Base-by-base conservation (phyloP, 306 rosid species). In the Glycine soja region DNA sequence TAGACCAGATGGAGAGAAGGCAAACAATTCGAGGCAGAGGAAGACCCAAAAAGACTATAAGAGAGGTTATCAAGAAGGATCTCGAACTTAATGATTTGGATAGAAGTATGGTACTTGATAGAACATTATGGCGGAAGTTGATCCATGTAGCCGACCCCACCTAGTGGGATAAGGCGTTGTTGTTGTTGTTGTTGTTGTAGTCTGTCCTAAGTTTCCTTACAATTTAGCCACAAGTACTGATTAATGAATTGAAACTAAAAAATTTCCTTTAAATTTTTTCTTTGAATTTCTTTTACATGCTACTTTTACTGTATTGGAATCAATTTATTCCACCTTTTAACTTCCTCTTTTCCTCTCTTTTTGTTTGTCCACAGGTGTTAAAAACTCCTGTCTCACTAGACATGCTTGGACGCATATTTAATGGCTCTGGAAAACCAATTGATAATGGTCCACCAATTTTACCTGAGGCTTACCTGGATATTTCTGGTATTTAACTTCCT, bases 371-470 rank as follows among this genome's bases (percentile, higher is more conserved):
- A 70, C 80, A 96, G 99, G 99, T 96, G 85, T 83, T 96, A 85
- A 96, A 96, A 86, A 96, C 99, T 86, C 99, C 99, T 5, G 99
- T 96, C 84, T 96, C 99, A 15, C 54, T 86, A 90, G 99, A 96
- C 88, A 96, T 96, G 99, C 98, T 96, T 76, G 99, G 98, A 43
- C 94, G 99, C 54, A 92, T 96, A 82, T 96, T 96, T 82, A 96
- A 96, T 88, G 99, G 99, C 81, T 96, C 99, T 79, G 99, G 99
- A 87, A 96, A 90, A 85, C 99, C 99, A 61, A 96, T 96, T 79
- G 99, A 96, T 81, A 96, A 96, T 58, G 99, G 99, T 53, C 99
- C 99, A 16, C 97, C 99, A 9, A 96, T 96, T 59, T 91, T 96
- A 84, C 99, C 99, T 1, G 99, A 96, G 90, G 99, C 99, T 36